Evolutionary conservation across 495 filamentous ascomycete species (phyloP).

Genomic region (Podospora pseudoanserina): DNA sequence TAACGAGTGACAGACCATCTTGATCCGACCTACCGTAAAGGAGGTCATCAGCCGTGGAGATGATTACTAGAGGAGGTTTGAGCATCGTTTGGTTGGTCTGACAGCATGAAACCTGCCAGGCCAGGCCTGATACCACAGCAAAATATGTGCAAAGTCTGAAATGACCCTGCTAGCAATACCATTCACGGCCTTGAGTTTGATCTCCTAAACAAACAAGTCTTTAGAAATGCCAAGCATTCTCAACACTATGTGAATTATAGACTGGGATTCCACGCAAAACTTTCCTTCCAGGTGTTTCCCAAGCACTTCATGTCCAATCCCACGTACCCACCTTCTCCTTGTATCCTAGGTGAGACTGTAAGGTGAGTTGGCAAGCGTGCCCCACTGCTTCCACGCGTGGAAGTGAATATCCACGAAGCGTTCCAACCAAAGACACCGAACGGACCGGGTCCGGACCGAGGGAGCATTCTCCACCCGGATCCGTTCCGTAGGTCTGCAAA

Average conservation of each 20-base stretch:
- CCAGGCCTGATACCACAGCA: neutral
- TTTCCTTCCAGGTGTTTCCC: neutral
- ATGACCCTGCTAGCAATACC: neutral
- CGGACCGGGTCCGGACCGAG: neutral
- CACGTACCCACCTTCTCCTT: neutral
- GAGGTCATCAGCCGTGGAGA: slow-evolving; percentile 91
- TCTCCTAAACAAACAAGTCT: neutral
- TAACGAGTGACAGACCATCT: slow-evolving; percentile 61
- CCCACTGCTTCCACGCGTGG: neutral
- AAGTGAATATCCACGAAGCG: too few species aligned
- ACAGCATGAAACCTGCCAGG: slow-evolving; percentile 9
- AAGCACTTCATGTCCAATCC: neutral
- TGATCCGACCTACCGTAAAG: slow-evolving; percentile 83
- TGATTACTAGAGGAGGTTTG: slow-evolving; percentile 59
- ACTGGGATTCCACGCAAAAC: neutral
- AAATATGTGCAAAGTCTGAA: neutral
- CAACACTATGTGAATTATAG: neutral
- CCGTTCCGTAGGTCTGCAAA: neutral
- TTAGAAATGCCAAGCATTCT: neutral
- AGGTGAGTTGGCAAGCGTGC: neutral
- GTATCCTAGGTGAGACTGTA: neutral
- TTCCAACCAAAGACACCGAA: slow-evolving; percentile 1
- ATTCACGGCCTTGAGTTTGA: neutral
- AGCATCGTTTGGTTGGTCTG: slow-evolving; percentile 1
- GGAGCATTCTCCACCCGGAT: slow-evolving; percentile 8